A percentile compares a stretch with the other conserved stretches of the same genome.
Conservation (phyloP, 1,284 basidiomycete species). For the Naganishia cerealis region DNA sequence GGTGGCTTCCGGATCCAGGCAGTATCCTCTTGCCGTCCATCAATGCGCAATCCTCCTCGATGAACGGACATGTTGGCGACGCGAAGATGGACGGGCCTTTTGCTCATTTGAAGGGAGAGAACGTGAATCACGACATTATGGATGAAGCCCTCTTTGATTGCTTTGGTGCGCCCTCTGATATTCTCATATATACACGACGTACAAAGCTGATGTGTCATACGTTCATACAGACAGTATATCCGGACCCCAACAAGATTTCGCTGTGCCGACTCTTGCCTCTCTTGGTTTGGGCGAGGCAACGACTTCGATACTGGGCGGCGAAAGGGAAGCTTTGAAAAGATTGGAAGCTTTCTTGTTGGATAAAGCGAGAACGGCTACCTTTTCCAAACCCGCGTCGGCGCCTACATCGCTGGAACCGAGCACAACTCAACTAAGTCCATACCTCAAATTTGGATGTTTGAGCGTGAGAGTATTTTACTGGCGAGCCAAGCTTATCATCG, state of each 20-base stretch:
- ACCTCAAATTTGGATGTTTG: slow-evolving; percentile 60
- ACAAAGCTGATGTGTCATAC: neutral
- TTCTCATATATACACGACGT: neutral
- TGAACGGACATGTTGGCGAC: slow-evolving; percentile 34
- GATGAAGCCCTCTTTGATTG: slow-evolving; percentile 44
- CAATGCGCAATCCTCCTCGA: slow-evolving; percentile 18
- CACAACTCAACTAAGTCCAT: slow-evolving; percentile 56
- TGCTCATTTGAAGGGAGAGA: slow-evolving; percentile 35
- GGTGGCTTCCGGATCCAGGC: slow-evolving; percentile 45
- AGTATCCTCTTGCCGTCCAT: slow-evolving; percentile 37
- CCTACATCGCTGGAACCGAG: slow-evolving; percentile 55
- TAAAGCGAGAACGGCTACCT: slow-evolving; percentile 53
- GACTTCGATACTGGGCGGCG: slow-evolving; percentile 58
- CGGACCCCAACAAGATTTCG: slow-evolving; percentile 55
- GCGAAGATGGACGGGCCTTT: slow-evolving; percentile 20
- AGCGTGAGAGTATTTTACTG: slow-evolving; percentile 56
- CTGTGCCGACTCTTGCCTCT: slow-evolving; percentile 57
- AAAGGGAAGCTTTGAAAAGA: slow-evolving; percentile 55
- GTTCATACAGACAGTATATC: slow-evolving; percentile 50
- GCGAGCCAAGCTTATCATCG: slow-evolving; percentile 51
- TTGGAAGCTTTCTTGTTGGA: slow-evolving; percentile 55
- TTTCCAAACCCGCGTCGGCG: slow-evolving; percentile 59
- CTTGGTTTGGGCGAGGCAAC: slow-evolving; percentile 56
- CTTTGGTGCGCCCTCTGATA: slow-evolving; percentile 39
- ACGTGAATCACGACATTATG: slow-evolving; percentile 48